Evolutionary conservation across 1,284 basidiomycete species (phyloP), one percentile per base, ranked within the genome.

Genomic region (Cryptococcus maquisensis): DNA sequence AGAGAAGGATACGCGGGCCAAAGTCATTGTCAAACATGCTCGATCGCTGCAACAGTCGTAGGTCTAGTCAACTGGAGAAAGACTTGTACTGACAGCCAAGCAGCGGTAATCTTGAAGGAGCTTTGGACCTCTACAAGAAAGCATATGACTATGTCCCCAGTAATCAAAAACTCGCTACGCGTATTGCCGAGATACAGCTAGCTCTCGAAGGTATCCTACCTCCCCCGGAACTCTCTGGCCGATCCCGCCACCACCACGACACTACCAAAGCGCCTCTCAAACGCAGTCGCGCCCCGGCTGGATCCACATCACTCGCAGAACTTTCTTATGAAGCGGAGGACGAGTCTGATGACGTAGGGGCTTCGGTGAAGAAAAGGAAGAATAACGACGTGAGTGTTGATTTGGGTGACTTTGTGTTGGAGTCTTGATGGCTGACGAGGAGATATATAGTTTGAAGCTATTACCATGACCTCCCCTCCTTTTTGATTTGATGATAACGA

Each of bases 101-200:
- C 9, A 66, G 64, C 4, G 59, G 52, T 4, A 57, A 64, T 38
- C 47, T 63, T 2, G 49, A 51, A 18, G 37, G 49, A 21, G 63
- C 65, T 6, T 44, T 66, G 26, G 48, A 55, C 9, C 57, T 64
- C 16, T 66, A 66, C 49, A 49, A 52, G 12, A 57, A 64, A 50
- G 65, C 62, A 2, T 57, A 41, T 23, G 50, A 60, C 8, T 53
- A 57, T 44, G 59, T 52, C 5, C 57, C 57, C 4, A 20, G 51
- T 1, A 60, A 65, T 39, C 46, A 50, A 8, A 60, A 54, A 45
- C 46, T 63, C 10, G 32, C 52, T 1, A 51, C 40, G 41, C 58
- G 63, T 39, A 59, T 64, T 20, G 52, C 54, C 28, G 65, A 66
- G 23, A 37, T 66, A 15, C 47, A 66, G 49, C 54, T 64, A n/a